Base-by-base conservation (phyloP, 495 filamentous ascomycete genomes). In the Podospora pseudopauciseta region DNA sequence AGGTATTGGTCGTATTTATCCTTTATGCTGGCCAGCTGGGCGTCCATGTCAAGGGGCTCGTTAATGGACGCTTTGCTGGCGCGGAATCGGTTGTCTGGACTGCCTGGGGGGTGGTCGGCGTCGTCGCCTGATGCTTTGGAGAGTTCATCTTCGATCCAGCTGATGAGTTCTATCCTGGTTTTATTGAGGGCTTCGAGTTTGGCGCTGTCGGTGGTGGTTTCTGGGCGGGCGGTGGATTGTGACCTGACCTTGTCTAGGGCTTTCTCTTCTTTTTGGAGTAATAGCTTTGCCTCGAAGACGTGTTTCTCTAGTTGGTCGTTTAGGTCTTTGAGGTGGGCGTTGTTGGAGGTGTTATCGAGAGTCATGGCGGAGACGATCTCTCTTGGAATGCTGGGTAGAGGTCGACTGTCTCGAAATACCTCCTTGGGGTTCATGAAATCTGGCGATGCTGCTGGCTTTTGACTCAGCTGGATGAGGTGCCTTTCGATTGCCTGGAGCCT, bases 101-200 rank as follows among this genome's bases (percentile, higher is more conserved):
- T 64, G 79, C 80, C 57, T 75, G 74, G 9, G 70, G 68, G 68
- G 11, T 74, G 79, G 60, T 80, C 80, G 19, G 77, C 79, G 13
- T 76, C 81, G 57, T 82, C 82, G 11, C 79, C 83, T 20, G 71
- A 74, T 26, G 85, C 86, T 64, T 81, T 85, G 32, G 82, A 80
- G 7, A 92, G 78, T 68, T 90, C 89, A 15, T 82, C 80, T 74
- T 92, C 89, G 26, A 92, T 89, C 90, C 90, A 92, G 70, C 83
- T 82, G 54, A 92, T 89, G 65, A 92, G 78, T 62, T 87, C 88
- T 72, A 86, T 84, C 27, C 90, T 81, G 3, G 87, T 87, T n/a
- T 70, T 73, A 26, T 78, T 80, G 53, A 83, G 71, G 16, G 87
- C 88, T 66, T 81, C 84, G 39, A 81, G 66, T 49, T 81, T 82